phyloP scores from a whole-genome alignment of 345 rosid genomes.

The Salix arbutifolia region DNA sequence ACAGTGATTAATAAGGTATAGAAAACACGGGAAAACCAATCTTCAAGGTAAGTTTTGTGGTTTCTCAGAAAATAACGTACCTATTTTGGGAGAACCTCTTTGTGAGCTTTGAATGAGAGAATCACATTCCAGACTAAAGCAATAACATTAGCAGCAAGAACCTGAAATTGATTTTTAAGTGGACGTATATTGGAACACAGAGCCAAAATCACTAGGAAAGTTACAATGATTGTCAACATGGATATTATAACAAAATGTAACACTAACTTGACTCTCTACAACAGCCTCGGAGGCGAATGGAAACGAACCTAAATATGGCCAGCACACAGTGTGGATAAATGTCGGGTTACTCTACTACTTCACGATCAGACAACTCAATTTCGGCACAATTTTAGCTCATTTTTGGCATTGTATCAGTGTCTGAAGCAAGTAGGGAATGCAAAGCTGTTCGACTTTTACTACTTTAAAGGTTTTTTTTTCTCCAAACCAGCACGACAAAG shows the following conservation, averaged over 20 bases:
- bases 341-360: neutral
- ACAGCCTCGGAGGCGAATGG: neutral
- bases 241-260: neutral
- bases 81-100: slow-evolving; percentile 60
- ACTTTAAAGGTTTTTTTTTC: neutral
- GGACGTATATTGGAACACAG: neutral
- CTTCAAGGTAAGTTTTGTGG: neutral
- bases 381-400: neutral
- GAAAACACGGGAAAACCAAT: neutral
- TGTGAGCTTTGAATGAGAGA: slow-evolving; percentile 91
- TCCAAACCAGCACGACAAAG: neutral
- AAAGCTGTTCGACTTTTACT: neutral
- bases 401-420: neutral
- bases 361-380: neutral
- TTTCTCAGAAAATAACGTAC: slow-evolving; percentile 9
- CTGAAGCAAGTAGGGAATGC: neutral
- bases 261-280: neutral
- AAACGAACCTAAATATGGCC: neutral
- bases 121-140: slow-evolving; percentile 88
- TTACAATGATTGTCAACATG: neutral
- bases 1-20: neutral
- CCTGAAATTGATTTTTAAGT: slow-evolving; percentile 38
- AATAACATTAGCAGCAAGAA: slow-evolving; percentile 74
- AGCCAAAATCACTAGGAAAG: neutral
- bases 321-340: too few species aligned